phyloP scores from a whole-genome alignment of 1,284 basidiomycete species.

The Moesziomyces sp. region DNA sequence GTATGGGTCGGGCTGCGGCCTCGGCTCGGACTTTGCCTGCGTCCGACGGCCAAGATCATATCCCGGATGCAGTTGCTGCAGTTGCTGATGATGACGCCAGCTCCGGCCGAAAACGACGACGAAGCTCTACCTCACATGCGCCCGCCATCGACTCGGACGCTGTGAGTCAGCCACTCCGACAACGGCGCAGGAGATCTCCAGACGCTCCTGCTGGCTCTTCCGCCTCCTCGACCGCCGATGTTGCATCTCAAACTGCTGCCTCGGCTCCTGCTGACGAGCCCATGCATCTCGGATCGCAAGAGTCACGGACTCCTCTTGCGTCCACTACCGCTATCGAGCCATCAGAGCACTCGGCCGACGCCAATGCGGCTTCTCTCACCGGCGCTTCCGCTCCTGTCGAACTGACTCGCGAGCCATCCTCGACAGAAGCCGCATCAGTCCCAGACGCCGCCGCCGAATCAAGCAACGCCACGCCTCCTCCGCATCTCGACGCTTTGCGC shows the following conservation, averaged over 20 bases:
- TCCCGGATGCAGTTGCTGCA: background rate
- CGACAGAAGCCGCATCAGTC: background rate
- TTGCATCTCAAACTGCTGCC: background rate
- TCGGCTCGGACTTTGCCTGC: background rate
- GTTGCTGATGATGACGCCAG: background rate
- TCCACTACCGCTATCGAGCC: background rate
- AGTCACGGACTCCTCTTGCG: background rate
- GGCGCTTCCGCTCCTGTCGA: too few relatives aligned
- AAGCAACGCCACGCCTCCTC: slow-evolving; percentile 31
- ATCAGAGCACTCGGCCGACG: too few relatives aligned
- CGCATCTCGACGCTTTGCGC: slow-evolving; percentile 30
- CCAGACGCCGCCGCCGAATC: background rate
- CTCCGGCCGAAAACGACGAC: slow-evolving; percentile 22
- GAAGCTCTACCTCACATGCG: slow-evolving; percentile 6
- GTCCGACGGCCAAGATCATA: background rate
- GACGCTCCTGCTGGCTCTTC: background rate
- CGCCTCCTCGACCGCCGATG: background rate
- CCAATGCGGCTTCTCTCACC: background rate
- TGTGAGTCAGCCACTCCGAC: slow-evolving; percentile 2
- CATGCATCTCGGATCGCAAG: background rate
- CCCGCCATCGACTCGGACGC: background rate
- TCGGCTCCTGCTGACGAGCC: background rate
- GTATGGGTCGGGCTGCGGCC: background rate
- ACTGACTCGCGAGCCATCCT: too few relatives aligned
- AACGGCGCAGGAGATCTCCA: slow-evolving; percentile 11